Percentiles rank a stretch among this genome's conserved stretches.
phyloP scores from a whole-genome alignment of 306 rosid species.

The Mucuna pruriens region DNA sequence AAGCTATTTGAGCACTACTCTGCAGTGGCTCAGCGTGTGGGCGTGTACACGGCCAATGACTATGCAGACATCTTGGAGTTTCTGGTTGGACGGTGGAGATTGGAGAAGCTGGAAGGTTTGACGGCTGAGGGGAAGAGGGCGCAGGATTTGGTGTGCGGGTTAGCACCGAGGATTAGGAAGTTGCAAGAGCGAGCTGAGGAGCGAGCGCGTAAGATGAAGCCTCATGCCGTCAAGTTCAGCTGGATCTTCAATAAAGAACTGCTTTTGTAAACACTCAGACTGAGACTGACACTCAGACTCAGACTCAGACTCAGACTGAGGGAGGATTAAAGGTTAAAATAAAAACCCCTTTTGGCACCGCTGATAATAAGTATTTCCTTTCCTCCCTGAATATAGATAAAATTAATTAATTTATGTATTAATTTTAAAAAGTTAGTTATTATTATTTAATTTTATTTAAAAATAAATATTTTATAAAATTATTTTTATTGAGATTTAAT shows the following conservation, averaged over 20 bases:
- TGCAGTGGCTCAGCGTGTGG: conserved; percentile 54
- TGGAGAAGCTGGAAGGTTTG: conserved; percentile 61
- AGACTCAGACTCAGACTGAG: too few relatives aligned
- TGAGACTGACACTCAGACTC: too few relatives aligned
- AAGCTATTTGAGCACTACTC: conserved; percentile 56
- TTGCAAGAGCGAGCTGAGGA: conserved; percentile 21
- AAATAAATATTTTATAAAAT: too few relatives aligned
- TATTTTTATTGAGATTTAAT: too few relatives aligned
- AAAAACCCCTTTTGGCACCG: too few relatives aligned
- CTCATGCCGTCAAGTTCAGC: conserved; percentile 41
- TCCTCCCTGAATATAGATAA: too few relatives aligned
- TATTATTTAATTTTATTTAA: too few relatives aligned
- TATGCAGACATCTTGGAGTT: conserved; percentile 55
- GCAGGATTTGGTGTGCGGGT: conserved; percentile 45
- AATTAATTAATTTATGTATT: too few relatives aligned
- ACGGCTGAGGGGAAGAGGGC: conserved; percentile 40
- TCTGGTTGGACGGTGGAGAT: conserved; percentile 51
- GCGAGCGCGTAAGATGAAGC: conserved; percentile 41
- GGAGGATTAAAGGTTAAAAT: too few relatives aligned
- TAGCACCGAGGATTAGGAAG: conserved; percentile 58
- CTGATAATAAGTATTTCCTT: too few relatives aligned
- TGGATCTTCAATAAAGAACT: conserved; percentile 45
- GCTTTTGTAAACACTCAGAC: too few relatives aligned
- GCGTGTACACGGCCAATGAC: conserved; percentile 47
- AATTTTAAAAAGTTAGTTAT: too few relatives aligned